Evolutionary conservation across 164 flowering plant genomes (phyloP), one percentile per base, ranked within the genome.

Genomic region (Chimonanthus salicifolius): DNA sequence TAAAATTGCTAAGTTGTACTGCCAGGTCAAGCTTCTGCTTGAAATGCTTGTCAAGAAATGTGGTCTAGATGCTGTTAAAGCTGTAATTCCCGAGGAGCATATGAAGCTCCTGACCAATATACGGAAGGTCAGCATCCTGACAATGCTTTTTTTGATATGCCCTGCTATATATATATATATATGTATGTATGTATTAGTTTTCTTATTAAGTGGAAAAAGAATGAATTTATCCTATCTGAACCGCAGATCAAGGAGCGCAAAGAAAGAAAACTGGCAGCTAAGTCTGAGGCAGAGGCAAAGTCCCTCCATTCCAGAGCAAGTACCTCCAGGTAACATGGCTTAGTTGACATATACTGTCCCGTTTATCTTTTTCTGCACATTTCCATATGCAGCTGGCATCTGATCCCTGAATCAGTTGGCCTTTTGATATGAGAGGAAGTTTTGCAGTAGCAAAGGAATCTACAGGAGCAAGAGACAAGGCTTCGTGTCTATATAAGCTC

Each of bases 81-180:
- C 89, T 54, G 98, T 91, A 70, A 92, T 92, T 94, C 98, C 99
- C 45, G 97, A 91, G 76, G 97, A 91, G 68, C 99, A 96, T 80
- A 87, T 91, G 92, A 96, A 90, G 81, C 96, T 94, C 33, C 98
- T 96, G 45, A 88, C 89, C 6, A 96, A 94, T 77, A 92, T 96
- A 58, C 76, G 97, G 73, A 96, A 96, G 98, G 99, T 93, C 46
- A 63, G 83, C 58, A 47, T 62, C 64, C 18, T 67, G 64, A 64
- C 15, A 6, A 7, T 13, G 46, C 44, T 69, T 44, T 6, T n/a
- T 69, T 69, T 45, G 4, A 47, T 69, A 18, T n/a, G 48, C 33
- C 33, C 33, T 1, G 33, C 21, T 20, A 33, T 33, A 33, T 33
- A 33, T 54, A 9, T 49, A 5, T 54, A n/a, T n/a, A n/a, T n/a